phyloP scores from a whole-genome alignment of 805 yeast genomes.

The Lipomyces oligophaga region DNA sequence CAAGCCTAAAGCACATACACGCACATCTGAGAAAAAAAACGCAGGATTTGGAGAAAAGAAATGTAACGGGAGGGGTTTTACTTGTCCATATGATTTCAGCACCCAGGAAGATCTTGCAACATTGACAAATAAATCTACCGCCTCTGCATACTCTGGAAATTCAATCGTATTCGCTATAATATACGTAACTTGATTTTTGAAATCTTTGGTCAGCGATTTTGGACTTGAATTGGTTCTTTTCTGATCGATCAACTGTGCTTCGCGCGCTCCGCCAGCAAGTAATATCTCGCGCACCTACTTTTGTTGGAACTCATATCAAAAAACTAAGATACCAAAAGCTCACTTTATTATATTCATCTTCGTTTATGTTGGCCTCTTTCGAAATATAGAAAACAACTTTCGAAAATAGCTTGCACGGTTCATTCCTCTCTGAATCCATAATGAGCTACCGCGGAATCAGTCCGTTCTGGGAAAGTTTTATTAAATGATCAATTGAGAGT shows the following conservation, averaged over 20 bases:
- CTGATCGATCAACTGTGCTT: not conserved
- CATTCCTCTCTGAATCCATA: not conserved
- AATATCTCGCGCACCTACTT: constrained; percentile 3
- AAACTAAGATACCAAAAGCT: not conserved
- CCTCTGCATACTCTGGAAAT: constrained; percentile 50
- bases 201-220: not conserved
- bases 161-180: constrained; percentile 50
- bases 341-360: constrained; percentile 8
- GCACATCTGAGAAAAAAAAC: constrained; percentile 58
- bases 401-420: constrained; percentile 3
- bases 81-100: constrained; percentile 43
- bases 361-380: constrained; percentile 5
- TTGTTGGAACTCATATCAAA: too few relatives aligned
- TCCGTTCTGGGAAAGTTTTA: too few relatives aligned
- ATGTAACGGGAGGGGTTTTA: constrained; percentile 48
- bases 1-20: constrained; percentile 57
- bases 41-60: constrained; percentile 70
- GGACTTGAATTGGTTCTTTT: not conserved
- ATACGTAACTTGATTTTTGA: constrained; percentile 21
- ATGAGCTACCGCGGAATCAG: too few relatives aligned
- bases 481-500: too few relatives aligned
- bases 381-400: constrained; percentile 11
- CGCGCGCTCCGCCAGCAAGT: constrained; percentile 21
- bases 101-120: constrained; percentile 64
- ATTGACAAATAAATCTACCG: constrained; percentile 57